A percentile compares a stretch with the other conserved stretches of the same genome.
phyloP scores from a whole-genome alignment of 2,329 filamentous ascomycete species.

The Orbilia quercus region DNA sequence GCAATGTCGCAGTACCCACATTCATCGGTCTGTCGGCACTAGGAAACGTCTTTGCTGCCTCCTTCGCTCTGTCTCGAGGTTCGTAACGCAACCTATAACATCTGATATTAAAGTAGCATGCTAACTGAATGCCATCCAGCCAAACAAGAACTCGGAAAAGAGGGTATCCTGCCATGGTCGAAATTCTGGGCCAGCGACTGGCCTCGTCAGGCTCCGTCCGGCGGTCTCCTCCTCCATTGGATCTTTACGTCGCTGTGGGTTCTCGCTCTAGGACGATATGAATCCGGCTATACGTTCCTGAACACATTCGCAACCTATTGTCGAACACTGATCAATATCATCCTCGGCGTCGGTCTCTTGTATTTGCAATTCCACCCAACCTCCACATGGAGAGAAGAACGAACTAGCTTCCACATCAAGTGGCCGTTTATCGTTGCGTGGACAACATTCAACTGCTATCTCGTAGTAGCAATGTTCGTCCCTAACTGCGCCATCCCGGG shows the following conservation, averaged over 20 bases:
- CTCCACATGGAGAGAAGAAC: constrained; percentile 65
- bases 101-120: background rate
- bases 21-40: constrained; percentile 73
- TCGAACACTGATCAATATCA: constrained; percentile 70
- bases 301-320: constrained; percentile 65
- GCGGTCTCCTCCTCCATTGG: constrained; percentile 74
- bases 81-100: background rate
- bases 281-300: constrained; percentile 73
- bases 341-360: constrained; percentile 68
- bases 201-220: constrained; percentile 74
- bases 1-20: constrained; percentile 66
- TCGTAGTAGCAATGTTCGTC: constrained; percentile 69
- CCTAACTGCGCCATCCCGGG: constrained; percentile 65
- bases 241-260: constrained; percentile 74
- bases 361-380: constrained; percentile 65
- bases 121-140: constrained; percentile 1
- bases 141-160: constrained; percentile 72
- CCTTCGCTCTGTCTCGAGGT: constrained; percentile 69
- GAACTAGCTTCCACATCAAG: constrained; percentile 67
- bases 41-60: constrained; percentile 72
- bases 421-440: constrained; percentile 67
- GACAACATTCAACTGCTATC: constrained; percentile 67
- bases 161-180: constrained; percentile 75
- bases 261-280: constrained; percentile 74
- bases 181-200: constrained; percentile 76